Conservation (phyloP, 257 asterid genomes). For the Fraxinus anomala region DNA sequence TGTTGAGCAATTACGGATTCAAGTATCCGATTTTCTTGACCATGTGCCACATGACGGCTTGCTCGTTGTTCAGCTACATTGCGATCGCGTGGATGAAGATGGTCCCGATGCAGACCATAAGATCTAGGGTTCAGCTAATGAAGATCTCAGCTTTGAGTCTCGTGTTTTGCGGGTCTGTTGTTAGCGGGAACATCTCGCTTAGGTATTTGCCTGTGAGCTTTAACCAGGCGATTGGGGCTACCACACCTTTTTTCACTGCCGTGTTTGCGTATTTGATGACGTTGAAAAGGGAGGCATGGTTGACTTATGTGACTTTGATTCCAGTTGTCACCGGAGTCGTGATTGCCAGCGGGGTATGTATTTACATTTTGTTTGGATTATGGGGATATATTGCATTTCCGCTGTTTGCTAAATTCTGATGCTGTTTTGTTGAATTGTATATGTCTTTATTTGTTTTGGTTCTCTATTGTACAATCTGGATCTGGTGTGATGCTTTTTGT, state of each 20-base stretch:
- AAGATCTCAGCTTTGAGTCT: slow-evolving; percentile 80
- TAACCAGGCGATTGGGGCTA: slow-evolving; percentile 89
- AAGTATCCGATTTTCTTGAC: slow-evolving; percentile 85
- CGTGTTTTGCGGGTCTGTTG: slow-evolving; percentile 79
- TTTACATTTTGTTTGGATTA: not conserved
- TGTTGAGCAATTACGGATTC: slow-evolving; percentile 88
- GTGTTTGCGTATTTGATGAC: slow-evolving; percentile 78
- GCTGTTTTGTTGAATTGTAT: slow-evolving; percentile 6
- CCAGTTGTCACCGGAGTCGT: slow-evolving; percentile 81
- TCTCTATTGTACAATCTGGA: not conserved
- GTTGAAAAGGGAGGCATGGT: slow-evolving; percentile 74
- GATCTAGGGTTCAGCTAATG: slow-evolving; percentile 83
- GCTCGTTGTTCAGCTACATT: slow-evolving; percentile 80
- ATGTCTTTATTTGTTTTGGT: not conserved
- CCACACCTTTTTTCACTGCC: slow-evolving; percentile 87
- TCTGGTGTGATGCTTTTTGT: not conserved
- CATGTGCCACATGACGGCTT: slow-evolving; percentile 91
- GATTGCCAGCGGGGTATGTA: slow-evolving; percentile 81
- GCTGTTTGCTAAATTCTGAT: slow-evolving; percentile 1
- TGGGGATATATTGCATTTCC: not conserved
- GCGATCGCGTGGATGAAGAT: slow-evolving; percentile 91
- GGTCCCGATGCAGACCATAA: slow-evolving; percentile 85
- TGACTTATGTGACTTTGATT: slow-evolving; percentile 67
- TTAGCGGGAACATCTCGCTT: slow-evolving; percentile 79
- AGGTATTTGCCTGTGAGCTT: slow-evolving; percentile 85